Conservation (phyloP, 192 early-diverging fungal species). For the Radiomyces spectabilis region DNA sequence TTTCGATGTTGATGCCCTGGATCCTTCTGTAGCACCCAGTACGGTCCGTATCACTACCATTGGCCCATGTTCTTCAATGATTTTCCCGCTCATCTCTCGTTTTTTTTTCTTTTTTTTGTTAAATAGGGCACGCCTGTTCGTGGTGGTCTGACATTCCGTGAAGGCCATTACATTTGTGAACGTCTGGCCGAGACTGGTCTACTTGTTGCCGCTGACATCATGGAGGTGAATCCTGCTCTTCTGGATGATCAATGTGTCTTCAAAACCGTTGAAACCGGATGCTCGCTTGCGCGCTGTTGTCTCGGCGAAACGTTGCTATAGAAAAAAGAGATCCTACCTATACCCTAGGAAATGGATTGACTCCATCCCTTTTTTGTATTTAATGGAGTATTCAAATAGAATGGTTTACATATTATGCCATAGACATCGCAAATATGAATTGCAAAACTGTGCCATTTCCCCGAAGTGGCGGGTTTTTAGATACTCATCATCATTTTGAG, state of each 20-base stretch:
- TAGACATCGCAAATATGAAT: no score
- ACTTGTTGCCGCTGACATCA: conserved; percentile 86
- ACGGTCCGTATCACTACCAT: conserved; percentile 46
- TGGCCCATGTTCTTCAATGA: no score
- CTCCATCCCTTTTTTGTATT: no score
- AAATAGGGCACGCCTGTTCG: conserved; percentile 85
- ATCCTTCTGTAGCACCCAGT: conserved; percentile 90
- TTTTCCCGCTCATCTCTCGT: neutral
- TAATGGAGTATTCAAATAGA: no score
- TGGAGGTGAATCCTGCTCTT: conserved; percentile 89
- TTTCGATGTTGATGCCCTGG: conserved; percentile 94
- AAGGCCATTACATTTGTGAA: conserved; percentile 97
- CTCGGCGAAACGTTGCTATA: conserved; percentile 81
- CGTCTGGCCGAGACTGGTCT: conserved; percentile 79
- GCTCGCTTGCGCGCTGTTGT: conserved; percentile 78
- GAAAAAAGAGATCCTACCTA: neutral
- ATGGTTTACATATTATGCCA: no score
- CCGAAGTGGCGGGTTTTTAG: no score
- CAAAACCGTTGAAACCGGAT: conserved; percentile 86
- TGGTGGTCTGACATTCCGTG: conserved; percentile 91
- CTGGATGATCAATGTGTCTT: conserved; percentile 65
- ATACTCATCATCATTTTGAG: no score
- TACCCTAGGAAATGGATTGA: no score
- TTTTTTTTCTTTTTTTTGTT: neutral
- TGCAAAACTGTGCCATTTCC: no score